Evolutionary conservation across 148 eudicot species (phyloP).

Genomic region (Spergularia marina): DNA sequence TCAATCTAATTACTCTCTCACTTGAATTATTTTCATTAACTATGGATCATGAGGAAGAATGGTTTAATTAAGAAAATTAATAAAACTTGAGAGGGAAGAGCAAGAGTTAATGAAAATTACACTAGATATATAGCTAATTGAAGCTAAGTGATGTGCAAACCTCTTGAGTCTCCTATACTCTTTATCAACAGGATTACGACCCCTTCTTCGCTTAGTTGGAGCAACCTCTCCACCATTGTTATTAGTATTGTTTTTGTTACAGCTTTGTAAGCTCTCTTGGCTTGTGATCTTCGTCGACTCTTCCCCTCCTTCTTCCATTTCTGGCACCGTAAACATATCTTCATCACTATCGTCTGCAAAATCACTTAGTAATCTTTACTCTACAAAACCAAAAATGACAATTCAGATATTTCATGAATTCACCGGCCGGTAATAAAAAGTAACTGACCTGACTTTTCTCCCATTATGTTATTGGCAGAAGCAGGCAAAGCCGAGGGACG

Average conservation of each 20-base stretch:
- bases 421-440: not conserved
- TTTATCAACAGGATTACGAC: constrained; percentile 44
- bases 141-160: not conserved
- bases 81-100: not conserved
- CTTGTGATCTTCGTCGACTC: constrained; percentile 12
- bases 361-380: not conserved
- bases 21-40: no score
- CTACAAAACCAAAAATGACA: not conserved
- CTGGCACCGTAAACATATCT: constrained; percentile 35
- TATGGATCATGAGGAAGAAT: no score
- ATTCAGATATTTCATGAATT: not conserved
- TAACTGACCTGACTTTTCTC: constrained; percentile 21
- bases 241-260: constrained; percentile 6
- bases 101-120: not conserved
- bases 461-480: not conserved
- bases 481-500: constrained; percentile 26
- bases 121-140: not conserved
- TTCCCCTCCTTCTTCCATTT: constrained; percentile 14
- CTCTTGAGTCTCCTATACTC: constrained; percentile 44
- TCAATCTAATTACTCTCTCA: no score
- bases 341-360: constrained; percentile 40
- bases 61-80: not conserved
- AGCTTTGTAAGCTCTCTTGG: constrained; percentile 27
- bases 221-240: constrained; percentile 6
- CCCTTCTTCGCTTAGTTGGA: constrained; percentile 32